Conservation (phyloP, 805 yeast species). For the Blastobotrys robertii region DNA sequence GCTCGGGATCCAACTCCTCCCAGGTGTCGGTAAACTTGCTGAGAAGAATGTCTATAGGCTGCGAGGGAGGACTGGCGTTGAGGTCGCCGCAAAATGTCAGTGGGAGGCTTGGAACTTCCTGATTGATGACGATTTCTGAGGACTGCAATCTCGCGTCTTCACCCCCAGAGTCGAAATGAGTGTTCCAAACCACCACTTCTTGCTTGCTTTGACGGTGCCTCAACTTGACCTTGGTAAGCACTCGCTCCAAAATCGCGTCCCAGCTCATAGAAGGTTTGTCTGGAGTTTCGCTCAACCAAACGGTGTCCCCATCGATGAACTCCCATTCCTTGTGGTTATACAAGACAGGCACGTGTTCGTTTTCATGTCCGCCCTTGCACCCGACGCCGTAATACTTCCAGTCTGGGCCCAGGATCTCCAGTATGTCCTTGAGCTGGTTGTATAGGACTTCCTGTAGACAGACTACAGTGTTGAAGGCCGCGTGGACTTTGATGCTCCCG, state of each 20-base stretch:
- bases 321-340: slow-evolving; percentile 32
- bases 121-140: slow-evolving; percentile 32
- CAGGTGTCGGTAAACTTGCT: slow-evolving; percentile 35
- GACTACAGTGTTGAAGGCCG: slow-evolving; percentile 30
- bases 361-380: slow-evolving; percentile 36
- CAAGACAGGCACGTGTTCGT: slow-evolving; percentile 41
- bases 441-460: slow-evolving; percentile 40
- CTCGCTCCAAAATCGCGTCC: slow-evolving; percentile 38
- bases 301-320: slow-evolving; percentile 31
- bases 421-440: slow-evolving; percentile 38
- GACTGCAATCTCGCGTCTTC: slow-evolving; percentile 36
- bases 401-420: slow-evolving; percentile 22
- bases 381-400: slow-evolving; percentile 44
- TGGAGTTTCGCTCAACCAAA: slow-evolving; percentile 49
- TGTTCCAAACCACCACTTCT: slow-evolving; percentile 30
- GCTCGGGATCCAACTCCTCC: neutral
- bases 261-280: slow-evolving; percentile 42
- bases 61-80: too few relatives aligned
- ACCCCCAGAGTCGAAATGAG: slow-evolving; percentile 45
- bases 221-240: slow-evolving; percentile 23
- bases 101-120: slow-evolving; percentile 24
- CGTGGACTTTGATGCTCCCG: slow-evolving; percentile 34
- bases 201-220: slow-evolving; percentile 8
- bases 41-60: too few relatives aligned
- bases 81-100: slow-evolving; percentile 42